phyloP scores from a whole-genome alignment of 306 rosid species.

The Hylodesmum podocarpum region DNA sequence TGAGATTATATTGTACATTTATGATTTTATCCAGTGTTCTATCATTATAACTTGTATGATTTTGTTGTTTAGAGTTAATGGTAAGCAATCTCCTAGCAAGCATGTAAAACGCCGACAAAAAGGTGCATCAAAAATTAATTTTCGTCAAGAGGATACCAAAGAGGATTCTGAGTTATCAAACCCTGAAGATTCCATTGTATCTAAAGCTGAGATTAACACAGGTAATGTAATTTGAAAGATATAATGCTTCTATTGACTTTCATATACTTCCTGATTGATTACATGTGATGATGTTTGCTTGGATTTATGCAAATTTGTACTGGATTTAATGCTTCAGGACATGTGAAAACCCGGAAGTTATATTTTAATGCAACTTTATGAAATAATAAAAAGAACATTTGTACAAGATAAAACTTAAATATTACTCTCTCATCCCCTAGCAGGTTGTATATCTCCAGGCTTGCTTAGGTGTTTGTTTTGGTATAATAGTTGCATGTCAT shows the following conservation, averaged over 20 bases:
- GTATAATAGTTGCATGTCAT: not conserved
- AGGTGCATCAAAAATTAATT: slow-evolving; percentile 44
- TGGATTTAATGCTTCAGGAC: slow-evolving; percentile 13
- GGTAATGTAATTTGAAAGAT: slow-evolving; percentile 49
- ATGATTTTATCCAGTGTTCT: slow-evolving; percentile 23
- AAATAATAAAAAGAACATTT: not conserved
- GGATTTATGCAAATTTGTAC: not conserved
- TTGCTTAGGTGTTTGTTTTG: not conserved
- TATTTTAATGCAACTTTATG: not conserved
- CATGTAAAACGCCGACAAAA: slow-evolving; percentile 45
- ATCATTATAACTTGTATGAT: slow-evolving; percentile 10
- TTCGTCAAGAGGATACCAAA: slow-evolving; percentile 48
- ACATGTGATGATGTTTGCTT: slow-evolving; percentile 13
- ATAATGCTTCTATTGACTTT: slow-evolving; percentile 12
- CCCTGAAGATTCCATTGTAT: slow-evolving; percentile 44
- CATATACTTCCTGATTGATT: slow-evolving; percentile 13
- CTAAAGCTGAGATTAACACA: slow-evolving; percentile 53
- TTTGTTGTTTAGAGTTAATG: slow-evolving; percentile 54
- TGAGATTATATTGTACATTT: slow-evolving; percentile 23
- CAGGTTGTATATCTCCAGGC: not conserved
- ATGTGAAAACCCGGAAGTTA: not conserved
- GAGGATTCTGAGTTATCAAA: slow-evolving; percentile 63
- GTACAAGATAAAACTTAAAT: slow-evolving; percentile 4
- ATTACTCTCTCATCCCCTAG: not conserved
- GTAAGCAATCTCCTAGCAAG: slow-evolving; percentile 66